Base-by-base conservation (phyloP, 2,329 filamentous ascomycete species). In the Cyclaneusma minus region DNA sequence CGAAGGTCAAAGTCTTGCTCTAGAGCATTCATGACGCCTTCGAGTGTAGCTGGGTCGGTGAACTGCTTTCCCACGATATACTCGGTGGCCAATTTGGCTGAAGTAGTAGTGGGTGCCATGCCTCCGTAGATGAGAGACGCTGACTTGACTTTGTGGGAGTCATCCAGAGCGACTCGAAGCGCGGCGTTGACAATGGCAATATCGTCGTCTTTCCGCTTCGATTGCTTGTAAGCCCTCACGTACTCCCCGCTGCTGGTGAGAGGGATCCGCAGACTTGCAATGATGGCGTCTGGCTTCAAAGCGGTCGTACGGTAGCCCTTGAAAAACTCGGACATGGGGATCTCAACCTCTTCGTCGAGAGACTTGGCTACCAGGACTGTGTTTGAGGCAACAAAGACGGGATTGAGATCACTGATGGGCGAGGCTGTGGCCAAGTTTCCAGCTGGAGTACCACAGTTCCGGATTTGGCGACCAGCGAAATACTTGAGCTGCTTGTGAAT, bases 141-240 rank as follows among this genome's bases (percentile, higher is more conserved):
- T 35, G 75, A 73, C 33, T 73, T 63, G 5, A 95, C 81, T 2
- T 69, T 48, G 21, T 87, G 68, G 2, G 64, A 60, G 3, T 78
- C 64, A 20, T 74, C 66, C 3, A 95, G 54, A 4, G 66, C 68
- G 4, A 95, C 62, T 18, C 82, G 69, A 30, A 95, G 52, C 2
- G 87, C 84, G 15, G 79, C 73, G 25, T 91, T 95, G 13, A 95
- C 89, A 41, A 98, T 95, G 3, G 89, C 89, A 46, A 98, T 95
- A 46, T 98, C 89, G 42, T 98, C 89, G 42, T 98, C 89, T 47
- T 95, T 95, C 38, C 89, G 62, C 59, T 98, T 98, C 1, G 89
- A 73, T 49, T 95, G 87, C 53, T 98, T 98, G 54, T 94, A 95
- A 1, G 87, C 76, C 22, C 79, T 68, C 48, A 93, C 77, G 45